Base-by-base conservation (phyloP, 148 eudicot species). In the Fallopia convolvulus region DNA sequence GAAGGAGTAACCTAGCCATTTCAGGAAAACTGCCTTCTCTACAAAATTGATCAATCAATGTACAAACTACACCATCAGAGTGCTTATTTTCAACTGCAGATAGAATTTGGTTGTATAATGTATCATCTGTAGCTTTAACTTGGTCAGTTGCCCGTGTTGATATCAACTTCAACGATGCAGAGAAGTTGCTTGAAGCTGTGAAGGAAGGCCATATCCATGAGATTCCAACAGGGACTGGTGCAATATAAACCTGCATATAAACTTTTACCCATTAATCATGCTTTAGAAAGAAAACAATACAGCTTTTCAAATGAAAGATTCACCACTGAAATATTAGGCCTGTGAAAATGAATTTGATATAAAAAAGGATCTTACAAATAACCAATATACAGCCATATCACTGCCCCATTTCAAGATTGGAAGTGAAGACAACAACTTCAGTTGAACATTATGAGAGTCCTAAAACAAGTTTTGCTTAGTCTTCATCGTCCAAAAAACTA, bases 11-110 rank as follows among this genome's bases (percentile, higher is more conserved):
- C 76, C 75, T 84, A 74, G 86, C 74, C 41, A 93, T 87, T 70
- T 79, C 75, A 60, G 78, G 21, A 78, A 87, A 72, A 42, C 83
- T 81, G 77, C 84, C 84, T 48, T 79, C 77, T 72, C 44, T 82
- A 77, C 93, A 85, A 32, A 93, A 82, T 81, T 79, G 84, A 66
- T 83, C 85, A 48, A 93, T 84, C 74, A 78, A 81, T 56, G 46
- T 61, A 79, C 87, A 84, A 63, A 84, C 41, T 79, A 86, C 84
- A 36, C 76, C 80, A 68, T 78, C 78, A 47, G 85, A 83, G 46
- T 1, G 48, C 46, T 85, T 77, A 49, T 70, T 71, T 75, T 85
- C 83, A 65, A 84, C 26, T 49, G 81, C 77, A 33, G 82, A 82
- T 73, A 86, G 75, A 76, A 91, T 78, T 82, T 81, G 83, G 72